Conservation (phyloP, 495 filamentous ascomycete species). For the Geopyxis carbonaria region DNA sequence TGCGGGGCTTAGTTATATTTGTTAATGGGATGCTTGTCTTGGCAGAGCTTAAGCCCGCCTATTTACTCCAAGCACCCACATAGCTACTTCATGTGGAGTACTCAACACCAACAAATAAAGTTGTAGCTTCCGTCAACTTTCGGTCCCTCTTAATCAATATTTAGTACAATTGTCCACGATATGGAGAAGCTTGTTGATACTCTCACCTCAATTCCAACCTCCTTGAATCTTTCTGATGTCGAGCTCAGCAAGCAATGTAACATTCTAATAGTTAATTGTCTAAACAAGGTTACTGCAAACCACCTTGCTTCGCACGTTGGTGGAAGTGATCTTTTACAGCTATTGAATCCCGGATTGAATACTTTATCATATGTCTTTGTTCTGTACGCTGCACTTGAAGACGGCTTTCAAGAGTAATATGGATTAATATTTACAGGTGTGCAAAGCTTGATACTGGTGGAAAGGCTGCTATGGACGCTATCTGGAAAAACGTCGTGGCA, state of each 20-base stretch:
- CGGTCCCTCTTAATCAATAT: too few relatives aligned
- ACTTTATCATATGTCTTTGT: constrained; percentile 24
- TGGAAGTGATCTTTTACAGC: constrained; percentile 16
- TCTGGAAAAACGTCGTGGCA: constrained; percentile 14
- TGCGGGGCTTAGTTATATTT: too few relatives aligned
- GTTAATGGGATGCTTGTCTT: too few relatives aligned
- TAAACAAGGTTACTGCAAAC: constrained; percentile 19
- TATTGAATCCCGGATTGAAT: constrained; percentile 20
- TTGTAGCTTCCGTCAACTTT: too few relatives aligned
- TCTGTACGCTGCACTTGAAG: constrained; percentile 13
- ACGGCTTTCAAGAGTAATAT: neutral
- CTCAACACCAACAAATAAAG: too few relatives aligned
- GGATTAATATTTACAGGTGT: neutral
- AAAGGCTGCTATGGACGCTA: constrained; percentile 13
- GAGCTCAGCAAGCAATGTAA: constrained; percentile 19
- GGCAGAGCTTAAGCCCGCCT: too few relatives aligned
- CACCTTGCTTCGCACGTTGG: constrained; percentile 18
- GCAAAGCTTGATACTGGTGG: constrained; percentile 15
- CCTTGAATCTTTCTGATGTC: constrained; percentile 15
- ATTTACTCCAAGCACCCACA: too few relatives aligned
- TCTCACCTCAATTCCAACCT: constrained; percentile 18
- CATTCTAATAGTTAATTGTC: constrained; percentile 11
- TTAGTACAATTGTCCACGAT: constrained; percentile 3
- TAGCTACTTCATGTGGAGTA: too few relatives aligned
- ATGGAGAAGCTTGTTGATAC: constrained; percentile 24